Evolutionary conservation across 768 basidiomycete genomes (phyloP).

Genomic region (Lactarius hengduanensis): DNA sequence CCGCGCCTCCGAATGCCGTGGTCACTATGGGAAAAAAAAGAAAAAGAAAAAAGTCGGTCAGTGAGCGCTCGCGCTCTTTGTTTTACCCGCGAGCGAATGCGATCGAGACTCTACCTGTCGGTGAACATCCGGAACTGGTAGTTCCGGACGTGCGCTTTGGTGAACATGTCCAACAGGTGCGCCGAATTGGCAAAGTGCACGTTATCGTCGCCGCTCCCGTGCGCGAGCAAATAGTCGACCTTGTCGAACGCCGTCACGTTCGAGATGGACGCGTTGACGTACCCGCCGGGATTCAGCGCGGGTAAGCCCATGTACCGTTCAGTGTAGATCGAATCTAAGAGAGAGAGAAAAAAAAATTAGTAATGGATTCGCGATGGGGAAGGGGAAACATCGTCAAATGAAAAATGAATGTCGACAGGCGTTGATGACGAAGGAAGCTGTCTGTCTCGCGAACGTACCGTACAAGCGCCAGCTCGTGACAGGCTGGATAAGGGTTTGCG

Average conservation of each 20-base stretch:
- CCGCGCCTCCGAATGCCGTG: constrained; percentile 73
- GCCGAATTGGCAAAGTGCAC: constrained; percentile 94
- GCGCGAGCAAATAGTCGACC: constrained; percentile 79
- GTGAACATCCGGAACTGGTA: constrained; percentile 96
- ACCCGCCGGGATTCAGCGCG: constrained; percentile 75
- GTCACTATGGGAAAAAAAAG: constrained; percentile 51
- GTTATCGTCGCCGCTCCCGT: constrained; percentile 96
- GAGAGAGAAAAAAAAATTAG: background rate
- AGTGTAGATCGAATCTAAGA: constrained; percentile 88
- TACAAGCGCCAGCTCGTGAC: constrained; percentile 87
- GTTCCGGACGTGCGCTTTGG: constrained; percentile 63
- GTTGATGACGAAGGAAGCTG: background rate
- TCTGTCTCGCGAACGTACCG: constrained; percentile 43
- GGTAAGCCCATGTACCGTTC: constrained; percentile 96
- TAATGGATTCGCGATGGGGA: background rate
- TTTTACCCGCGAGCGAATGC: background rate
- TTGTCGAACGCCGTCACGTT: constrained; percentile 85
- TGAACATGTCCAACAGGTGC: constrained; percentile 91
- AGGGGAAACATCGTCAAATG: background rate
- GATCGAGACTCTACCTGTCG: constrained; percentile 63
- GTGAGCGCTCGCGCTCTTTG: constrained; percentile 7
- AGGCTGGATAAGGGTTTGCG: constrained; percentile 46
- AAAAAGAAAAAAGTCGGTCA: constrained; percentile 26
- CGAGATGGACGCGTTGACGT: constrained; percentile 83
- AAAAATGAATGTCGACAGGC: background rate